phyloP scores from a whole-genome alignment of 73 alveolate genomes.

The Paramecium bursaria region DNA sequence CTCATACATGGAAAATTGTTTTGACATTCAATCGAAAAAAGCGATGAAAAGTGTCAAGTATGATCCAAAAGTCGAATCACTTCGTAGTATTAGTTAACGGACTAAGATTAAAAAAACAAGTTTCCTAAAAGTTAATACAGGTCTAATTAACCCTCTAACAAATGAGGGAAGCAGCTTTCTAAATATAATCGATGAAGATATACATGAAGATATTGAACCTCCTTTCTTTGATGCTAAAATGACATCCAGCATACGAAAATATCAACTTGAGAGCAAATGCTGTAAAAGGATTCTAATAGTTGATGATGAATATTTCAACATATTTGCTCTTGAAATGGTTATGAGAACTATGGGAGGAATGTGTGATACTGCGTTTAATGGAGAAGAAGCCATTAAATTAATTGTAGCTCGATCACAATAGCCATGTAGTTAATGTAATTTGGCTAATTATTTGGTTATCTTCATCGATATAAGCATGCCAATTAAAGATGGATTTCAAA shows the following conservation, averaged over 20 bases:
- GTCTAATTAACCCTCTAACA: no score
- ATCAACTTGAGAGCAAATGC: conserved; percentile 15
- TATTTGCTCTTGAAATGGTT: not conserved
- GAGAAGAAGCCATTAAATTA: conserved; percentile 23
- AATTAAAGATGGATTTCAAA: conserved; percentile 23
- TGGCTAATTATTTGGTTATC: not conserved
- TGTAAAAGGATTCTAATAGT: conserved; percentile 53
- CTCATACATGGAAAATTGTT: no score
- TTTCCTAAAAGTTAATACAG: no score
- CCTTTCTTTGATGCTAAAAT: no score
- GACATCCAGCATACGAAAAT: not conserved
- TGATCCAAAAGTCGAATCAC: no score
- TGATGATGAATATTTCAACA: conserved; percentile 63
- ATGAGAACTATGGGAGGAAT: not conserved
- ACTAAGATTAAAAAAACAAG: no score
- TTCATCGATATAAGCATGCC: conserved; percentile 52
- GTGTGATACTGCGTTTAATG: conserved; percentile 57
- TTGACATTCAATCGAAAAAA: no score
- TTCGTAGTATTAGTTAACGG: no score
- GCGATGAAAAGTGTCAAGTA: no score
- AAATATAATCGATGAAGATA: no score
- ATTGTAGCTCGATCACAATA: not conserved
- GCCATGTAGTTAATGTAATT: conserved; percentile 5
- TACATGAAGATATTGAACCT: no score
- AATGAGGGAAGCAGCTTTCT: no score